Percentiles rank a stretch among this genome's conserved stretches.
phyloP scores from a whole-genome alignment of 2,329 filamentous ascomycete genomes.

The Pseudocercospora eumusae region DNA sequence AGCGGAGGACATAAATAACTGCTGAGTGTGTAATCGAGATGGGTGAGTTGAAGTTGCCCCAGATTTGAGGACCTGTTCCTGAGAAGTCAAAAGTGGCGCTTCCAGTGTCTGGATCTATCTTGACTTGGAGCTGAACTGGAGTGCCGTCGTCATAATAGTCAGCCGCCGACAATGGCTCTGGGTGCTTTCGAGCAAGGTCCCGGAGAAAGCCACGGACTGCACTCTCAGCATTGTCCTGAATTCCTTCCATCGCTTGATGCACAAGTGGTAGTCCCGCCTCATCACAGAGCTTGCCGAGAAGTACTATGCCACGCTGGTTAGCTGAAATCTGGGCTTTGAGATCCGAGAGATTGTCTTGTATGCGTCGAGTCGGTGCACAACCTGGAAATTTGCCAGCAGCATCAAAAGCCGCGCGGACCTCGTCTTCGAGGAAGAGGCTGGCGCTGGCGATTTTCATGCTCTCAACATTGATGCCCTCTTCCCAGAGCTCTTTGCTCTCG shows the following conservation, averaged over 20 bases:
- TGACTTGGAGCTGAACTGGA: constrained; percentile 40
- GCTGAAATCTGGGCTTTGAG: constrained; percentile 43
- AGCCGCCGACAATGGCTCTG: constrained; percentile 30
- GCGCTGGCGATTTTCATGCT: constrained; percentile 29
- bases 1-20: constrained; percentile 40
- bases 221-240: constrained; percentile 42
- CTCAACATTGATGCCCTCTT: constrained; percentile 48
- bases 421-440: constrained; percentile 42
- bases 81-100: constrained; percentile 45
- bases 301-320: constrained; percentile 39
- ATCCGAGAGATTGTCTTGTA: constrained; percentile 42
- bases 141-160: constrained; percentile 50
- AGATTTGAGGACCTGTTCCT: constrained; percentile 43
- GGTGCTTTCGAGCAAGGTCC: constrained; percentile 23
- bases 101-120: constrained; percentile 38
- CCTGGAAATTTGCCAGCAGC: constrained; percentile 62
- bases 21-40: constrained; percentile 44
- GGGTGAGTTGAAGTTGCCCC: constrained; percentile 43
- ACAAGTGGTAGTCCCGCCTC: constrained; percentile 42
- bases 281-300: constrained; percentile 42
- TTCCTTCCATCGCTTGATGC: constrained; percentile 47
- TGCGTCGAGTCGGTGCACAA: constrained; percentile 38
- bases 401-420: constrained; percentile 42
- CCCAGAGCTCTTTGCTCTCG: constrained; percentile 47
- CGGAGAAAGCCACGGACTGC: constrained; percentile 40